Evolutionary conservation across 1,139 yeast genomes (phyloP).

Genomic region (Candida pseudoviswanathii): DNA sequence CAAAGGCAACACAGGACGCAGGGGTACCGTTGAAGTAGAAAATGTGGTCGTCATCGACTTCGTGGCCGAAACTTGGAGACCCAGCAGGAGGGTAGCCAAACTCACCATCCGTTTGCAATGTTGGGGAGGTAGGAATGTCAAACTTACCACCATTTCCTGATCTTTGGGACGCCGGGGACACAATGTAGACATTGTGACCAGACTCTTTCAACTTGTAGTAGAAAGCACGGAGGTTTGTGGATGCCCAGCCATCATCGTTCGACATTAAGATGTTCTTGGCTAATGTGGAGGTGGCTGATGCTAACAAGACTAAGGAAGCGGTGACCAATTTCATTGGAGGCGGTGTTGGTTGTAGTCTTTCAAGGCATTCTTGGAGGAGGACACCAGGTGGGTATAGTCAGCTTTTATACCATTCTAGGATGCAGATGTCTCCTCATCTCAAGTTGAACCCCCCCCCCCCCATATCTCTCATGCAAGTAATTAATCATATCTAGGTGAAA

Average conservation of each 20-base stretch:
- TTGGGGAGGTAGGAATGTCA: conserved; percentile 43
- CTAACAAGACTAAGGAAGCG: conserved; percentile 3
- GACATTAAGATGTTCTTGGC: conserved; percentile 56
- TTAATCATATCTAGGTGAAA: too few species aligned
- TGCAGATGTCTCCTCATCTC: too few species aligned
- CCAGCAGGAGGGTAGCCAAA: conserved; percentile 44
- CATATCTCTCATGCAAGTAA: too few species aligned
- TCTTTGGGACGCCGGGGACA: conserved; percentile 61
- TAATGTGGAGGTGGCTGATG: conserved; percentile 17
- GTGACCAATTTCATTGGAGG: conserved; percentile 6
- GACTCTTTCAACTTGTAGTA: conserved; percentile 55
- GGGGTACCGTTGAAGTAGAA: conserved; percentile 57
- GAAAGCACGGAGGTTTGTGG: conserved; percentile 62
- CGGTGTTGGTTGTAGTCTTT: neutral
- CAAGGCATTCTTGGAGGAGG: too few species aligned
- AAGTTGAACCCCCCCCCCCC: too few species aligned
- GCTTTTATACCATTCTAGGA: too few species aligned
- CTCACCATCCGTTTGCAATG: conserved; percentile 45
- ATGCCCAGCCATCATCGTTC: conserved; percentile 62
- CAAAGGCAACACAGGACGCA: conserved; percentile 46
- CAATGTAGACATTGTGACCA: conserved; percentile 54
- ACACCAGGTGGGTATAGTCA: too few species aligned
- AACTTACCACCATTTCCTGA: conserved; percentile 63
- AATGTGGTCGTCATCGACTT: conserved; percentile 40
- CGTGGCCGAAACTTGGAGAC: conserved; percentile 52